phyloP scores from a whole-genome alignment of 169 alveolate species.

The Cyclospora cayetanensis region DNA sequence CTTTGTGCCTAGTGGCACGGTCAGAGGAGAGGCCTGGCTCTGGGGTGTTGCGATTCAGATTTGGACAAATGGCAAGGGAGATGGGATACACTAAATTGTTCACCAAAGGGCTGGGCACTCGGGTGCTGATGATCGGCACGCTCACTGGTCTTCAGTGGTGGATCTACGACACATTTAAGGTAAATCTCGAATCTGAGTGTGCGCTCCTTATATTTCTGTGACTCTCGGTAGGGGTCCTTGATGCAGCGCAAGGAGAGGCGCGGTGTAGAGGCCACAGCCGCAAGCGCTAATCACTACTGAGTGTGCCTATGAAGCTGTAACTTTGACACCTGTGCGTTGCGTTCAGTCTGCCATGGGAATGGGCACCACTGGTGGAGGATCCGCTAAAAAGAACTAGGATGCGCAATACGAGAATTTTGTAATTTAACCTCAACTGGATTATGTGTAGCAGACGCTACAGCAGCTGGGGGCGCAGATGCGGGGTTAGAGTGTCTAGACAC shows the following conservation, averaged over 20 bases:
- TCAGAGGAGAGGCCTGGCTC: no score
- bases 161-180: constrained; percentile 97
- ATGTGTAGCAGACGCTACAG: neutral
- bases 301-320: no score
- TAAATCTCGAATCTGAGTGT: constrained; percentile 34
- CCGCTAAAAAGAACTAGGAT: constrained; percentile 67
- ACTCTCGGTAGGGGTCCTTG: no score
- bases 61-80: constrained; percentile 67
- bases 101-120: constrained; percentile 89
- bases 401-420: neutral
- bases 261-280: no score
- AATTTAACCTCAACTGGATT: neutral
- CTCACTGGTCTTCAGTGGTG: constrained; percentile 98
- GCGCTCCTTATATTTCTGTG: no score
- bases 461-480: neutral
- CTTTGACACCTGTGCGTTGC: no score
- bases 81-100: constrained; percentile 68
- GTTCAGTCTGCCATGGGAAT: constrained; percentile 75
- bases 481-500: neutral
- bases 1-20: neutral
- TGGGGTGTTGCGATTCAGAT: no score
- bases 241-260: no score
- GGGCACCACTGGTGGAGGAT: constrained; percentile 78
- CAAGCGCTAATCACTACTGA: no score
- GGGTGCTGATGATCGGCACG: constrained; percentile 98